Evolutionary conservation across 2,329 filamentous ascomycete genomes (phyloP), one percentile per base, ranked within the genome.

Genomic region (Beauveria varroae): DNA sequence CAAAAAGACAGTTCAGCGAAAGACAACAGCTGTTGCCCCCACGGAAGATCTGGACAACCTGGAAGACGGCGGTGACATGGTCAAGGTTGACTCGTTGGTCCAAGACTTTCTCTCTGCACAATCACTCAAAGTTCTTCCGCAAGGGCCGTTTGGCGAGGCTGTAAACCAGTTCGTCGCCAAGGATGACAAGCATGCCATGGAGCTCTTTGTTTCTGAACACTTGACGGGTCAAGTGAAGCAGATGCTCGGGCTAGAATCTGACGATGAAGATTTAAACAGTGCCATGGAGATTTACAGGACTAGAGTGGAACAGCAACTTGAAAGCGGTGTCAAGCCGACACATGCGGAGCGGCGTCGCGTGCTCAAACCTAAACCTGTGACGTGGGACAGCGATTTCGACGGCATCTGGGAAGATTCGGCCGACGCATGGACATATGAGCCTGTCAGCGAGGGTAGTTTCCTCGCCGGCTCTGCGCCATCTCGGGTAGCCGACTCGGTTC

Each of bases 141-240:
- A 96, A 68, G 95, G 93, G 34, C 89, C 89, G 0, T 97, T 99
- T 69, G 90, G 92, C 18, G 93, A 98, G 69, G 95, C 95, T 0
- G 91, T 99, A 5, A 88, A 87, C 52, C 90, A 96, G 64, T 99
- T 95, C 68, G 91, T 99, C 28, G 87, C 93, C 71, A 98, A 98
- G 67, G 91, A 96, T 66, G 95, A 99, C 76, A 96, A 93, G 70
- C 87, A 95, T 68, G 91, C 91, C 3, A 91, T 98, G 86, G 86
- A 93, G 69, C 78, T 86, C 49, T 93, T 93, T 67, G 87, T 93
- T 10, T 84, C 82, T 24, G 87, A 91, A 37, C 88, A 87, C 16
- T 76, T 93, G 2, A 80, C 84, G 2, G 85, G 81, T 24, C 89
- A 92, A 68, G 82, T 93, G 20, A 86, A 86, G 66, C 83, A 89